Evolutionary conservation across 805 yeast species (phyloP), one percentile per base, ranked within the genome.

Genomic region (Cyberlindnera euphorbiae): DNA sequence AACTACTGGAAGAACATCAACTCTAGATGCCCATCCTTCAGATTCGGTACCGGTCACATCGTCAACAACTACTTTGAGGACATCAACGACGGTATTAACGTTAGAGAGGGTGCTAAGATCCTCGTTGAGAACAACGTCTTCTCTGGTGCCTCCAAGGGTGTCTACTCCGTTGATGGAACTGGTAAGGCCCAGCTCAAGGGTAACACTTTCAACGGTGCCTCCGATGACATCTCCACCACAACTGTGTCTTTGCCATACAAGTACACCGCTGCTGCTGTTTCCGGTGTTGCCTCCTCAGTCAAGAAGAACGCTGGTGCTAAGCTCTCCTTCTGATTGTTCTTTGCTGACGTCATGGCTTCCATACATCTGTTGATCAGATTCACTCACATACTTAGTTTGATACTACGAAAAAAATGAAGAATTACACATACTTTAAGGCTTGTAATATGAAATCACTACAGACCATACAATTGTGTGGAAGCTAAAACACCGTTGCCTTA

Each of bases 21-120:
- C 32, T 34, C 37, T 23, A 34, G 37, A 34, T 21, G 32, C 19
- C 37, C 37, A 28, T 34, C 37, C n/a, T 18, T 17, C 28, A 34
- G 37, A 34, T 34, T 34, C 28, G 37, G 37, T 28, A 34, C 37
- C 13, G 37, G 17, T 12, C 37, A 34, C 25, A 24, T 34, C 14
- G 30, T 28, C 28, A 34, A 34, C 37, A 28, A 17, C 32, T 34
- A 28, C 37, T 34, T 23, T 10, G 22, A 21, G 21, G 15, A 17
- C 24, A 23, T 34, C 10, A n/a, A 9, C 14, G 37, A 34, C 14
- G 37, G 37, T 34, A 28, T 34, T 15, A 34, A 34, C 37, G 14
- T 34, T 8, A 34, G 37, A 34, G 16, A 34, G 8, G 19, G 28
- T 14, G 37, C 37, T 13, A 26, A n/a, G 24, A 12, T 16, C 8